A percentile compares a stretch with the other conserved stretches of the same genome.
phyloP scores from a whole-genome alignment of 2,329 filamentous ascomycete species.

The Davidsoniella australis region DNA sequence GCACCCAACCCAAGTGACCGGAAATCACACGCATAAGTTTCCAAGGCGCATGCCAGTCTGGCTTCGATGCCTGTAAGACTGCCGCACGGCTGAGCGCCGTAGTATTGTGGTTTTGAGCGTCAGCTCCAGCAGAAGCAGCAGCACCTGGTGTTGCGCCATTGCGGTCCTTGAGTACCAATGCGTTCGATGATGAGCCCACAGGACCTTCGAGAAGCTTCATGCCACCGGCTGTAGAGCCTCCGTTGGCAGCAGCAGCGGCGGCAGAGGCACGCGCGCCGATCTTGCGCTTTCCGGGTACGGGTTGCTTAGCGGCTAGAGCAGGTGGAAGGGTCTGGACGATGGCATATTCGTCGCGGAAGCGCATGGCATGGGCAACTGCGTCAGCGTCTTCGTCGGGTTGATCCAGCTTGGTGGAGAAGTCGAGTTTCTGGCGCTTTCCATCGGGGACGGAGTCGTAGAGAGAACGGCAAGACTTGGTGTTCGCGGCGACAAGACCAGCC shows the following conservation, averaged over 20 bases:
- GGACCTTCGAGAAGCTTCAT: constrained; percentile 25
- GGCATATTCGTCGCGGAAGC: constrained; percentile 59
- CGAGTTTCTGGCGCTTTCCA: constrained; percentile 25
- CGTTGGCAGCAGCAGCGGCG: constrained; percentile 19
- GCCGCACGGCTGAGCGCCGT: constrained; percentile 17
- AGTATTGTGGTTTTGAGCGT: constrained; percentile 10
- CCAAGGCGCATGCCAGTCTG: constrained; percentile 96
- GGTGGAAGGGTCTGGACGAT: constrained; percentile 61
- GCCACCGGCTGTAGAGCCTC: constrained; percentile 10
- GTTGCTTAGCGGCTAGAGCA: constrained; percentile 63
- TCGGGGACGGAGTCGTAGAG: constrained; percentile 13
- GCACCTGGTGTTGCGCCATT: not conserved
- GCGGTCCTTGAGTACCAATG: constrained; percentile 1
- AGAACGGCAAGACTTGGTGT: constrained; percentile 10
- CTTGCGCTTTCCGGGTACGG: constrained; percentile 21
- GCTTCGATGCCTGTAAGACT: constrained; percentile 37
- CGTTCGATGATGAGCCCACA: constrained; percentile 19
- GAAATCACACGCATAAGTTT: constrained; percentile 96
- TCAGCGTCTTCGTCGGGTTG: not conserved
- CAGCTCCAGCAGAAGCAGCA: constrained; percentile 9
- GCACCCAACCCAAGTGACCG: constrained; percentile 90
- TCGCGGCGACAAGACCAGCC: constrained; percentile 9
- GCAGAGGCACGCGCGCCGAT: constrained; percentile 1
- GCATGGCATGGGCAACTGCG: constrained; percentile 21
- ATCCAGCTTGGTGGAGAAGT: constrained; percentile 15